These are phyloP conservation scores for Mrakia frigida DNA, from an alignment of 768 basidiomycete genomes.

Conservation along the genomic window DNA sequence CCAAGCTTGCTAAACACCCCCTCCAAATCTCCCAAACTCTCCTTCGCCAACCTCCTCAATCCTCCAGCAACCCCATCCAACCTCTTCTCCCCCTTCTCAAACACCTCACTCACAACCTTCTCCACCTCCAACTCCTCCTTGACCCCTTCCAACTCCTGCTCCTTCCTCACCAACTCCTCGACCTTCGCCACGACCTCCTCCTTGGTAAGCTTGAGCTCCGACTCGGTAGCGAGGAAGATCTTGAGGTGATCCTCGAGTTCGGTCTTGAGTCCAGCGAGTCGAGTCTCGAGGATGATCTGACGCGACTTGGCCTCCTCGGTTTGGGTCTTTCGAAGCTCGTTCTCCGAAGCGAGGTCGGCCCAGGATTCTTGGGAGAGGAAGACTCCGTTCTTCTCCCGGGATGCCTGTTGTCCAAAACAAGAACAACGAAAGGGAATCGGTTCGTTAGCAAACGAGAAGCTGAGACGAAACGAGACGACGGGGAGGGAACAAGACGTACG, in stretches of 20 bases:
- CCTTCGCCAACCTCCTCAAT: constrained; percentile 60
- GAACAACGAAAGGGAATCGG: not conserved
- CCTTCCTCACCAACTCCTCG: constrained; percentile 53
- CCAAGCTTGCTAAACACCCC: constrained; percentile 79
- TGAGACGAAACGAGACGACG: not conserved
- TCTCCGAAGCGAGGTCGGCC: constrained; percentile 71
- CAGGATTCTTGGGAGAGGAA: constrained; percentile 88
- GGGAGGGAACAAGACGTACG: constrained; percentile 30
- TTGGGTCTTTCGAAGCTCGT: constrained; percentile 69
- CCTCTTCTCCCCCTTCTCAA: constrained; percentile 64
- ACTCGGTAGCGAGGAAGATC: constrained; percentile 65
- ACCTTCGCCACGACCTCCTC: constrained; percentile 55
- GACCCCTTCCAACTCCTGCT: constrained; percentile 57
- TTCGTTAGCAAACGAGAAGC: not conserved
- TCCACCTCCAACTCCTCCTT: constrained; percentile 71
- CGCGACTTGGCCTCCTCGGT: constrained; percentile 76
- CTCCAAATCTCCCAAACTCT: constrained; percentile 64
- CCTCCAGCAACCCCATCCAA: constrained; percentile 68
- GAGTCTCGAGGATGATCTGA: constrained; percentile 73
- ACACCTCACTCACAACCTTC: constrained; percentile 65
- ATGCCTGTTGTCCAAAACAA: constrained; percentile 50
- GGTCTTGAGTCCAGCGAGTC: constrained; percentile 70
- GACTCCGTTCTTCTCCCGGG: constrained; percentile 93
- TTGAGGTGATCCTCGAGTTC: constrained; percentile 89
- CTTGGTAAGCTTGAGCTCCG: constrained; percentile 63